These are phyloP conservation scores for Flaveria ramosissima DNA, from an alignment of 129 eudicot species.

Conservation along the genomic window DNA sequence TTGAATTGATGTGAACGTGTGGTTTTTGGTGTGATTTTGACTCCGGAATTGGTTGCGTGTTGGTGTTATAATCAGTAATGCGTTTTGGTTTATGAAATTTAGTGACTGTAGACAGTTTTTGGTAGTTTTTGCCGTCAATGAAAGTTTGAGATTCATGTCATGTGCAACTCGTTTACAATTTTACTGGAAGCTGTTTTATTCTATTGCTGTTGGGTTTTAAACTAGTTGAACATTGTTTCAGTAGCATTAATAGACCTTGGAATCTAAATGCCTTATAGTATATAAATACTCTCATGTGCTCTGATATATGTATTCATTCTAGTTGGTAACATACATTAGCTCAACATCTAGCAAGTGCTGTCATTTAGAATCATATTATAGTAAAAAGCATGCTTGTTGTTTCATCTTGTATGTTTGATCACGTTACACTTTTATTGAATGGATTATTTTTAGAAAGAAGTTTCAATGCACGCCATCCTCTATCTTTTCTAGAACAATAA, in stretches of 20 bases:
- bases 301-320: neutral
- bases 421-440: neutral
- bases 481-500: neutral
- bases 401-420: neutral
- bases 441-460: neutral
- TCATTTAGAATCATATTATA: neutral
- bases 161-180: neutral
- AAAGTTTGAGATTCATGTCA: neutral
- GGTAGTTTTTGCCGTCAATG: neutral
- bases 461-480: neutral
- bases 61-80: constrained; percentile 6
- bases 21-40: neutral
- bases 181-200: neutral
- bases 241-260: neutral
- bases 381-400: neutral
- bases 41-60: constrained; percentile 7
- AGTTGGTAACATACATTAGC: neutral
- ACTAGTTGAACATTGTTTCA: neutral
- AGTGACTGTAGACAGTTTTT: neutral
- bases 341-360: neutral
- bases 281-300: too few species aligned
- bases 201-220: neutral
- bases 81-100: constrained; percentile 12
- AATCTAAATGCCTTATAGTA: neutral
- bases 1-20: constrained; percentile 18